These are phyloP conservation scores for Priceomyces castillae DNA, from an alignment of 805 yeast species.

Conservation along the genomic window DNA sequence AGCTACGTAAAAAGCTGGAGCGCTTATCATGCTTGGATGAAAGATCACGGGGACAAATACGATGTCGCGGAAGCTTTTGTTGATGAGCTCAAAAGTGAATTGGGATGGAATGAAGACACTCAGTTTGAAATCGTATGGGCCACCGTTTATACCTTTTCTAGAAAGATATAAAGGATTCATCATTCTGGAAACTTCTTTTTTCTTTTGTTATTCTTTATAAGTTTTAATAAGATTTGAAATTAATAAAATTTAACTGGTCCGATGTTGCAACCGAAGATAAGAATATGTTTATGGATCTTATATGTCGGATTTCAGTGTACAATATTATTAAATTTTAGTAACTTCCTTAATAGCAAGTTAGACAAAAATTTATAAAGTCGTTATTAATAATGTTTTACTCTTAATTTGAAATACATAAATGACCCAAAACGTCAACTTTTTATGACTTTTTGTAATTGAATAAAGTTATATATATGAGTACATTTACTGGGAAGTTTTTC, in stretches of 20 bases:
- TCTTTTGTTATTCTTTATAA: too few species aligned
- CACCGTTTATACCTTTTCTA: slow-evolving; percentile 52
- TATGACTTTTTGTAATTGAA: background rate
- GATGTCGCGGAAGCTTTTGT: slow-evolving; percentile 51
- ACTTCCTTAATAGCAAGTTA: too few species aligned
- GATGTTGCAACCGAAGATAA: too few species aligned
- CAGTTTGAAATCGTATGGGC: slow-evolving; percentile 51
- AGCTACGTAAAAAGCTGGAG: slow-evolving; percentile 37
- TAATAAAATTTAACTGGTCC: too few species aligned
- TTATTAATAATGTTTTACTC: too few species aligned
- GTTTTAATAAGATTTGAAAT: too few species aligned
- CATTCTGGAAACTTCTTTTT: too few species aligned
- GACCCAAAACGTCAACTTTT: background rate
- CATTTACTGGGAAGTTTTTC: background rate
- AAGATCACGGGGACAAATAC: slow-evolving; percentile 25
- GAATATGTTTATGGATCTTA: too few species aligned
- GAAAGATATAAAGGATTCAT: slow-evolving; percentile 14
- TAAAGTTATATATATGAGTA: slow-evolving; percentile 7
- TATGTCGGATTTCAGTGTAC: too few species aligned
- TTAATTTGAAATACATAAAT: background rate
- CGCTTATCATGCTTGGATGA: slow-evolving; percentile 39
- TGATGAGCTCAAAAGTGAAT: slow-evolving; percentile 37
- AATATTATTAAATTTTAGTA: too few species aligned
- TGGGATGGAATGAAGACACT: slow-evolving; percentile 47
- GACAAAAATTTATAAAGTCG: too few species aligned